A percentile compares a stretch with the other conserved stretches of the same genome.
These are phyloP conservation scores for Halophytophthora polymorphica DNA, from an alignment of 352 stramenopile species.

Conservation along the genomic window DNA sequence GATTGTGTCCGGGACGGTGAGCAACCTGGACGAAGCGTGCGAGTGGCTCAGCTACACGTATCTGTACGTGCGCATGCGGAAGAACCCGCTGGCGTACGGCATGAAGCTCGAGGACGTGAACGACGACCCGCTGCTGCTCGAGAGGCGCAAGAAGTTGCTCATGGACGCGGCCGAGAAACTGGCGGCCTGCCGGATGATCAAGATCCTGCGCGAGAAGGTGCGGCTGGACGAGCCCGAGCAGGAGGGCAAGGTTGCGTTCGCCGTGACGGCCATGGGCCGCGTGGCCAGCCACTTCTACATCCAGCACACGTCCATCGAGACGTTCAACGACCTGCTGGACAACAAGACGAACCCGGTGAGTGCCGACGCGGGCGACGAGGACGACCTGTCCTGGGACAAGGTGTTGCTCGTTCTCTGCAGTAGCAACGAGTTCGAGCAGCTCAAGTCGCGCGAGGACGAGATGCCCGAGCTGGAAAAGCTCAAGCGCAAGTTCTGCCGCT, in stretches of 20 bases:
- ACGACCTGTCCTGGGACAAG: conserved; percentile 67
- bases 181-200: conserved; percentile 79
- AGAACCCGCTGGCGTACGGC: conserved; percentile 98
- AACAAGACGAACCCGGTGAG: conserved; percentile 39
- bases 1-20: conserved; percentile 98
- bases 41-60: conserved; percentile 99
- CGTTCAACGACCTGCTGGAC: conserved; percentile 95
- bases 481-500: conserved; percentile 81
- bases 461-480: conserved; percentile 93
- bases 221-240: conserved; percentile 22
- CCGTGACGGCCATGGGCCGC: conserved; percentile 95
- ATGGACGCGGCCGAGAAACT: conserved; percentile 78
- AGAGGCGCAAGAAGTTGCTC: conserved; percentile 59
- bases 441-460: conserved; percentile 96
- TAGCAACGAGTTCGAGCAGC: conserved; percentile 94
- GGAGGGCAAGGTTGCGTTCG: conserved; percentile 72
- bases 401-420: conserved; percentile 70
- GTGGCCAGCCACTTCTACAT: conserved; percentile 99
- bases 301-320: conserved; percentile 95
- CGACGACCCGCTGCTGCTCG: conserved; percentile 86
- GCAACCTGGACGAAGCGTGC: conserved; percentile 95
- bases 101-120: conserved; percentile 93
- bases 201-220: conserved; percentile 63
- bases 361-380: conserved; percentile 24
- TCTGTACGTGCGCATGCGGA: conserved; percentile 98